Evolutionary conservation across 2,329 filamentous ascomycete species (phyloP).

Genomic region (Hymenoscyphus scutula): DNA sequence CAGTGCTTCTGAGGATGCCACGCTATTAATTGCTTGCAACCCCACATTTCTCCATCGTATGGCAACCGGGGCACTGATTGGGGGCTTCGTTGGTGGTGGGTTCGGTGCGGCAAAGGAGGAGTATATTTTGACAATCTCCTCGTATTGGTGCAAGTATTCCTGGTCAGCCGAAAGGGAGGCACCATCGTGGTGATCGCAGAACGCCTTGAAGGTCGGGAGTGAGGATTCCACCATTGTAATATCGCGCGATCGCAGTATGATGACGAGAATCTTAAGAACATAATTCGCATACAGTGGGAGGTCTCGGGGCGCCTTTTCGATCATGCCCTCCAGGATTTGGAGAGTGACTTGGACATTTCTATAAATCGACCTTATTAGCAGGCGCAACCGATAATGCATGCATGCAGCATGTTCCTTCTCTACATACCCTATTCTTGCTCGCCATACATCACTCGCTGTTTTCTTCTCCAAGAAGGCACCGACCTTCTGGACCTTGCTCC

Average conservation of each 20-base stretch:
- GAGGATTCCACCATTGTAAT: slow-evolving; percentile 92
- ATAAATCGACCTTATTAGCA: slow-evolving; percentile 17
- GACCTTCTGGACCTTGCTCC: slow-evolving; percentile 95
- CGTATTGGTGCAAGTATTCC: slow-evolving; percentile 77
- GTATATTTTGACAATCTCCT: slow-evolving; percentile 77
- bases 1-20: slow-evolving; percentile 77
- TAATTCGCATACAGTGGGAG: slow-evolving; percentile 83
- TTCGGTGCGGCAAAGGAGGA: slow-evolving; percentile 73
- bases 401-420: background rate
- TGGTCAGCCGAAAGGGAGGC: slow-evolving; percentile 83
- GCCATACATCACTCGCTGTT: slow-evolving; percentile 87
- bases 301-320: slow-evolving; percentile 90
- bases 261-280: slow-evolving; percentile 79
- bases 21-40: slow-evolving; percentile 74
- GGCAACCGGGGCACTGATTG: slow-evolving; percentile 67
- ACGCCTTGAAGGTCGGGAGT: slow-evolving; percentile 79
- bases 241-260: slow-evolving; percentile 80
- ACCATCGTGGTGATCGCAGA: slow-evolving; percentile 85
- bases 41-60: slow-evolving; percentile 76
- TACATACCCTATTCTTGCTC: slow-evolving; percentile 79
- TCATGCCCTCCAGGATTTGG: slow-evolving; percentile 84
- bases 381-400: background rate
- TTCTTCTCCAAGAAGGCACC: slow-evolving; percentile 93
- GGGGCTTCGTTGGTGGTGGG: slow-evolving; percentile 48
- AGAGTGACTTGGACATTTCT: slow-evolving; percentile 94